These are phyloP conservation scores for Tolypocladium tropicale DNA, from an alignment of 2,329 filamentous ascomycete genomes.

Conservation along the genomic window DNA sequence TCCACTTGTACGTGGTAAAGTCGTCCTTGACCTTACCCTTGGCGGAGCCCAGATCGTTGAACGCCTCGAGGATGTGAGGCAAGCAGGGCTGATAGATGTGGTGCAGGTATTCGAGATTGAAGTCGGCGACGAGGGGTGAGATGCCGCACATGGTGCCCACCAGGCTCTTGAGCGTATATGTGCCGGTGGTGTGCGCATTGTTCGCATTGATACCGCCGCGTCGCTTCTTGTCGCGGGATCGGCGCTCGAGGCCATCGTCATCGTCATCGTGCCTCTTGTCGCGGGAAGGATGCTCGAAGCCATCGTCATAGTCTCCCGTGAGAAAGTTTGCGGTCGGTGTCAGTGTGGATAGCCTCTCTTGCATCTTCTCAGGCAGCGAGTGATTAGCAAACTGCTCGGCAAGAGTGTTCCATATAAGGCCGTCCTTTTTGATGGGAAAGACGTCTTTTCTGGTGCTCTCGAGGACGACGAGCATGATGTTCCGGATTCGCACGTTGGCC, in stretches of 20 bases:
- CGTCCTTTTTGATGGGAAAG: conserved; percentile 31
- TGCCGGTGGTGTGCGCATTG: conserved; percentile 28
- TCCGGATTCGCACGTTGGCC: conserved; percentile 25
- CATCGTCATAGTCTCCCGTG: conserved; percentile 25
- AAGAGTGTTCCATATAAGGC: conserved; percentile 24
- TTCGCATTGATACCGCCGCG: conserved; percentile 29
- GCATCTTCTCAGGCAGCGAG: conserved; percentile 20
- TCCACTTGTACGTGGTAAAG: conserved; percentile 18
- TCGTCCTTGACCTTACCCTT: background rate
- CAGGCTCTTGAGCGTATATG: conserved; percentile 31
- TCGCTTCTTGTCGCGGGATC: conserved; percentile 1
- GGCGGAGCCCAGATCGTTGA: background rate
- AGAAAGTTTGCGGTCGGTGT: conserved; percentile 22
- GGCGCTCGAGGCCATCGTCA: conserved; percentile 21
- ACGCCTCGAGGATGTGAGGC: background rate
- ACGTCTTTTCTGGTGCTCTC: conserved; percentile 35
- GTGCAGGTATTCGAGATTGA: background rate
- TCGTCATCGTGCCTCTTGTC: conserved; percentile 16
- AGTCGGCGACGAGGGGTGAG: background rate
- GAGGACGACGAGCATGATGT: conserved; percentile 32
- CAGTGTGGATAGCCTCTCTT: conserved; percentile 15
- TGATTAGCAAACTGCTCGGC: conserved; percentile 19
- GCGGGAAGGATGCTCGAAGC: conserved; percentile 14
- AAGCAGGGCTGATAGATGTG: background rate
- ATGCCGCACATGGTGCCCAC: conserved; percentile 2